A percentile compares a stretch with the other conserved stretches of the same genome.
Conservation (phyloP, 345 rosid species). For the Lepidium sativum region DNA sequence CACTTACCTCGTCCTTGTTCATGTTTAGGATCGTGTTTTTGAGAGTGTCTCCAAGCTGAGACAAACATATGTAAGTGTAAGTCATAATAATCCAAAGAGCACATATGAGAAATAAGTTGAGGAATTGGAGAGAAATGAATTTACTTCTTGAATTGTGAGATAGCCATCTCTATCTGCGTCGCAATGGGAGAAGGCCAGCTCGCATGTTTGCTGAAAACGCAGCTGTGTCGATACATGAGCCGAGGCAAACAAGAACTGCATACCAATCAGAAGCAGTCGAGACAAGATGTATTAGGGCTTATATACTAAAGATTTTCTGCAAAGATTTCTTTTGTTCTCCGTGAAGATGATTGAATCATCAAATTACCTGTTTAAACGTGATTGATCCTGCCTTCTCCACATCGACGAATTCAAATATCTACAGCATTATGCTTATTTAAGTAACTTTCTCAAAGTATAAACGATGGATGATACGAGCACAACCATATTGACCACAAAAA, state of each 20-base stretch:
- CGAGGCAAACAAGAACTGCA: constrained; percentile 81
- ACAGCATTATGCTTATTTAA: constrained; percentile 20
- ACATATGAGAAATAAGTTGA: neutral
- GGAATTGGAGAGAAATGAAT: neutral
- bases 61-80: constrained; percentile 9
- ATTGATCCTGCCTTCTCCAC: constrained; percentile 65
- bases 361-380: constrained; percentile 79
- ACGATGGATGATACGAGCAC: neutral
- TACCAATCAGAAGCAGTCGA: constrained; percentile 14
- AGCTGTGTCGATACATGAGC: constrained; percentile 66
- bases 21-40: constrained; percentile 46
- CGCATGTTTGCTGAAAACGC: constrained; percentile 58
- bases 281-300: neutral
- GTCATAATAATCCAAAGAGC: neutral
- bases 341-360: neutral
- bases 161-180: constrained; percentile 36
- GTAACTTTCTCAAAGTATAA: neutral
- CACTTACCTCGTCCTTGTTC: constrained; percentile 50
- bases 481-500: neutral
- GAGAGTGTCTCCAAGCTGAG: constrained; percentile 55
- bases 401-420: constrained; percentile 84
- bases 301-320: neutral
- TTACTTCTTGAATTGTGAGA: constrained; percentile 59
- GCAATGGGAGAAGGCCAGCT: constrained; percentile 55
- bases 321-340: neutral